Evolutionary conservation across 1,139 yeast genomes (phyloP), one percentile per base, ranked within the genome.

Genomic region (Tardiomyces digboiensis): DNA sequence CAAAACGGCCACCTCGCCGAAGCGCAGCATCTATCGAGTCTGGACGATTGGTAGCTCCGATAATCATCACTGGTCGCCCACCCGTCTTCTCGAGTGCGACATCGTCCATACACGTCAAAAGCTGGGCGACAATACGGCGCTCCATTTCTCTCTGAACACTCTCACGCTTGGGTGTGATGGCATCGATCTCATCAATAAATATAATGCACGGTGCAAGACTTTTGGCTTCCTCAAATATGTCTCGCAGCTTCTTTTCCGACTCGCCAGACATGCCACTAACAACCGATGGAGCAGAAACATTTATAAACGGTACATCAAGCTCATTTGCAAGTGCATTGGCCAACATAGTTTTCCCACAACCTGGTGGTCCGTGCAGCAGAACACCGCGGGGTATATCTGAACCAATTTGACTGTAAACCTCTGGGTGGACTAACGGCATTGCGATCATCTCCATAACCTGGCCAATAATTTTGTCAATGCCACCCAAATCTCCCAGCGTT

Each of bases 191-290:
- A 64, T 91, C 99, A 62, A 91, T 82, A 58, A 91, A 91, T 44
- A 91, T 75, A 37, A 91, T 67, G 62, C 97, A 89, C 2, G 98
- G 98, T 1, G 98, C 98, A 46, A 88, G 61, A 7, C 75, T 57
- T 57, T 82, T 84, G 2, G 98, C 98, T 59, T 93, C 98, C 39
- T 88, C 97, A 57, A 91, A 91, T 37, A 91, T 71, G 50, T 91
- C 98, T 50, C 98, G 72, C 16, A 91, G 72, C 60, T 89, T 89
- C 69, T 91, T 91, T 61, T 93, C 98, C 47, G 93, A 81, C 63
- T 91, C 99, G 39, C 98, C 98, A n/a, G 96, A 86, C 98, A 91
- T 91, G n/a, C 99, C 98, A 47, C 96, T 85, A 0, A 91, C 97
- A 6, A 93, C 87, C 1, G 96, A 84, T 1, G 98, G 98, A 0